Evolutionary conservation across 176 grass and related monocot species (phyloP), one percentile per base, ranked within the genome.

Genomic region (Urochloa ruziziensis): DNA sequence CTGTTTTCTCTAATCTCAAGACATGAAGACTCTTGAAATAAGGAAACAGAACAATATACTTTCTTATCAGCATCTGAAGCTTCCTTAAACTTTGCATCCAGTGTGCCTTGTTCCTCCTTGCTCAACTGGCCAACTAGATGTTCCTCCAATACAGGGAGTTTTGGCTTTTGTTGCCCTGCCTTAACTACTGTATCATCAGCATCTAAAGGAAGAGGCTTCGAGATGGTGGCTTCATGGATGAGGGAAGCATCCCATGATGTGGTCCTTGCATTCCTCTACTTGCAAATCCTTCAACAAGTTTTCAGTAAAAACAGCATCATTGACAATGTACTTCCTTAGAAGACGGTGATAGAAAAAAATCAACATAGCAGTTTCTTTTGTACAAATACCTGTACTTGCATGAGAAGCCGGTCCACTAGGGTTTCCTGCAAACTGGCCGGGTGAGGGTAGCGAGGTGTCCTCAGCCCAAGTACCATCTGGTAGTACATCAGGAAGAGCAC

Each of bases 31-130:
- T 79, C 78, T 32, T 76, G 12, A 56, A 48, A 86, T 44, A 79
- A 60, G n/a, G 47, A 1, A 4, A 51, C 18, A 12, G 47, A 56
- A 48, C n/a, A 48, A 58, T 18, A 73, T 89, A 91, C 97, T 34
- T 96, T 99, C 87, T 92, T 94, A 71, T 99, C 97, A 62, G 97
- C 91, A 67, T 96, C 97, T 83, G 93, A 88, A 69, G 97, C 93
- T 83, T 99, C 97, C 73, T 92, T 91, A 87, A 96, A 99, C 86
- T 92, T 99, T 17, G 88, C 85, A 39, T 90, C 91, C 21, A 99
- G 84, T 62, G 89, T 37, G 75, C 63, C 75, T 70, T 94, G 89
- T 67, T 99, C 97, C 58, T 99, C 97, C 83, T 96, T 99, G 89
- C 97, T 99, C 59, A 99, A 88, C 80, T 99, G 97, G 75, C 92